Base-by-base conservation (phyloP, 805 yeast species). In the Ogataea polymorpha region DNA sequence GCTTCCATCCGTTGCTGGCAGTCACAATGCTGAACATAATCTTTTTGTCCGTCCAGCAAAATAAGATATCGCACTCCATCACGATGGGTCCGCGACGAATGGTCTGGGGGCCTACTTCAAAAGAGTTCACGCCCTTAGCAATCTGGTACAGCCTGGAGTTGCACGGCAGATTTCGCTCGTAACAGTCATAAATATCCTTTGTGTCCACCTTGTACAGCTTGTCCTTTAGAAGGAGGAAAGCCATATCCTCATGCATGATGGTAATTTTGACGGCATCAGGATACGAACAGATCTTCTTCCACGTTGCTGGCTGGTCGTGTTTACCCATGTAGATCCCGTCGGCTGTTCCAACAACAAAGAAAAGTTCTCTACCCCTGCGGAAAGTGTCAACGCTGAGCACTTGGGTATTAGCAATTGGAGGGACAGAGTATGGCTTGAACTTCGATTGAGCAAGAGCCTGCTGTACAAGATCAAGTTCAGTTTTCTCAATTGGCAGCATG, bases 51-150 rank as follows among this genome's bases (percentile, higher is more conserved):
- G 68, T 56, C 75, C 72, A 43, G 76, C 82, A 70, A 77, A 82
- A 60, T 50, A 37, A 59, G 62, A 53, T 69, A 62, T 39, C 66
- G 71, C 59, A 70, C 79, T 63, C 66, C 71, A 54, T 75, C 77
- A 62, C 79, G 75, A 53, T 72, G 76, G 42, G 81, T 60, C 72
- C 77, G 70, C 30, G 69, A 76, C 47, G 77, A 70, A 59, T 77
- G 79, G 79, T 72, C 56, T 89, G 87, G 23, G 70, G 74, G 0
- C 93, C 96, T 45, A 84, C 66, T 35, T 74, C 75, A 62, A 86
- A 89, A 48, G 74, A 80, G 2, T 74, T 62, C 0, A 80, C 79
- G 56, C 78, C 62, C 59, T 79, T 54, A 23, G 36, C 42, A 35
- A 56, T 38, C n/a, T 40, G 46, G 10, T 32, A 32, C 30, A 56